Evolutionary conservation across 768 basidiomycete genomes (phyloP), one percentile per base, ranked within the genome.

Genomic region (Boletellus emodensis): DNA sequence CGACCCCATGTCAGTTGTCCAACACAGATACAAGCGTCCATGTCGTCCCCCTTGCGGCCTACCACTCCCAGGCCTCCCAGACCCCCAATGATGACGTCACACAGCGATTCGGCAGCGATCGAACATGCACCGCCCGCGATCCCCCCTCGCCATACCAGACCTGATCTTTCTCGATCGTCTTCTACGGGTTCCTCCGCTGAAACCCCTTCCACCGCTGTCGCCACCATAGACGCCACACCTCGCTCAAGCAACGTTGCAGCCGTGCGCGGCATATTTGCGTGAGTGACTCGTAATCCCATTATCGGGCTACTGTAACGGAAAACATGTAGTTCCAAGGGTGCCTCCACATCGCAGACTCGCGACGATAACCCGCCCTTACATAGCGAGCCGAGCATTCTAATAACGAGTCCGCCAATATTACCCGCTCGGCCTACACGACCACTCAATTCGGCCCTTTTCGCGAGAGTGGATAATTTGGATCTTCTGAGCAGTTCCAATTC

Each of bases 181-280:
- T 38, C 33, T 11, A 34, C 33, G 10, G 54, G 56, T 14, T 36
- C 38, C 26, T 51, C 40, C 10, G 20, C 32, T 13, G 60, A 56
- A 26, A 20, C 6, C 0, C 20, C 32, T 5, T 35, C 41, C 3
- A 41, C 44, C 20, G 43, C 18, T 32, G 18, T 39, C 10, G 6
- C 18, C 8, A 12, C 41, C 3, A 6, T 46, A 11, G 53, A 54
- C 37, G 22, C 36, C 20, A 52, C 60, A 4, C 49, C 56, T 26
- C 48, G 53, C 11, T 12, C 35, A 39, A 44, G 62, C 15, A 67
- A 65, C 17, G 71, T 79, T 6, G 64, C 76, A 17, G 67, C 75
- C 2, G 61, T 75, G 33, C 71, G 73, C 34, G 71, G 54, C 52
- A 71, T 72, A 33, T 63, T 62, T 22, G 18, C 52, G 64, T 67